These are phyloP conservation scores for Cryptococcus sp. DNA, from an alignment of 1,284 basidiomycete species.

Conservation along the genomic window DNA sequence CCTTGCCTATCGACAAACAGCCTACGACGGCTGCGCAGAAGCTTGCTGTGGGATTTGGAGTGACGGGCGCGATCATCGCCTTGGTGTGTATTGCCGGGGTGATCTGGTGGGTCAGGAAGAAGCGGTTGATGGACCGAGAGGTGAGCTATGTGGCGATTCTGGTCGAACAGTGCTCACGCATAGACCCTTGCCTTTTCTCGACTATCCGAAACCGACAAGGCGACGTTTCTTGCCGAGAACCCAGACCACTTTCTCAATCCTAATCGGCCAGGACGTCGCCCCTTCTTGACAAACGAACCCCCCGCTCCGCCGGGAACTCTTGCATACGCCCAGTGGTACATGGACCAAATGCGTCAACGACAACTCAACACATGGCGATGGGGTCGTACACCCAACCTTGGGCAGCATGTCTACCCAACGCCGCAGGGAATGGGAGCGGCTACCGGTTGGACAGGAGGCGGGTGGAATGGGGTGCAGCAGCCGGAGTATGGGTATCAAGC, in stretches of 20 bases:
- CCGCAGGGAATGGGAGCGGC: not conserved
- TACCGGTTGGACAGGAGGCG: not conserved
- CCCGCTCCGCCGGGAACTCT: not conserved
- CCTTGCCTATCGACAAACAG: constrained; percentile 24
- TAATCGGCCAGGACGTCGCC: constrained; percentile 7
- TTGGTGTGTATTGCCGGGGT: constrained; percentile 20
- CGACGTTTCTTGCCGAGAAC: constrained; percentile 34
- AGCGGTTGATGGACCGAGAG: constrained; percentile 24
- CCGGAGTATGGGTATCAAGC: constrained; percentile 2
- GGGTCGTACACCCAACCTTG: not conserved
- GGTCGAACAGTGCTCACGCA: not conserved
- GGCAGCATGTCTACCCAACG: not conserved
- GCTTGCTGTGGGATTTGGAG: constrained; percentile 30
- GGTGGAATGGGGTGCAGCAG: not conserved
- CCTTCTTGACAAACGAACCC: not conserved
- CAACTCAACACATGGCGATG: constrained; percentile 1
- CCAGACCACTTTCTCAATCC: constrained; percentile 34
- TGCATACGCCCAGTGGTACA: constrained; percentile 25
- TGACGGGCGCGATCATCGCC: constrained; percentile 25
- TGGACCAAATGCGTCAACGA: constrained; percentile 15
- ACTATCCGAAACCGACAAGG: constrained; percentile 30
- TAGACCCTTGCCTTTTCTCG: constrained; percentile 36
- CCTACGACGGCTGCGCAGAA: constrained; percentile 13
- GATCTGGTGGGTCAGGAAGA: constrained; percentile 28
- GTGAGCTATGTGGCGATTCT: constrained; percentile 16